Evolutionary conservation across 805 yeast species (phyloP).

Genomic region (Saturnispora serradocipensis): DNA sequence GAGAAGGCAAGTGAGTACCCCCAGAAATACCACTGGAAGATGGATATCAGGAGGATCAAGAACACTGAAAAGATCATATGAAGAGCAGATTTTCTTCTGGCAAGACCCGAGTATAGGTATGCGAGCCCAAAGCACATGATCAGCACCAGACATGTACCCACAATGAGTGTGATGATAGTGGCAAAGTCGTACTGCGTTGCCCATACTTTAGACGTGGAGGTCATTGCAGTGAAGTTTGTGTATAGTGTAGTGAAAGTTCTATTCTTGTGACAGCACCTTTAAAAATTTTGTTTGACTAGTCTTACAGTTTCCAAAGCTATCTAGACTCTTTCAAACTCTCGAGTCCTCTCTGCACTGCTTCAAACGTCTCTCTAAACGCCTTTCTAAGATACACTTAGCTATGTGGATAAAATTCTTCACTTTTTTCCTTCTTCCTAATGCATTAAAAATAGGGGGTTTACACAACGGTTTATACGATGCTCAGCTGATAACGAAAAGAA

Average conservation of each 20-base stretch:
- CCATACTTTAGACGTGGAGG: slow-evolving; percentile 8
- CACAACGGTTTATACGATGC: not conserved
- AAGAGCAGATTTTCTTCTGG: slow-evolving; percentile 82
- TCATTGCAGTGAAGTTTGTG: no score
- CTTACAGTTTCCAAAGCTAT: no score
- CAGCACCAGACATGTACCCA: slow-evolving; percentile 66
- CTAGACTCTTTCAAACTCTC: no score
- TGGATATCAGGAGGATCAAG: slow-evolving; percentile 37
- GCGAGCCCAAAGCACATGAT: slow-evolving; percentile 95
- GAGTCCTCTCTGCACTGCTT: no score
- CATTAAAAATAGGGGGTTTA: not conserved
- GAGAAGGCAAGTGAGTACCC: slow-evolving; percentile 92
- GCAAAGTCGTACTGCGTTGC: slow-evolving; percentile 33
- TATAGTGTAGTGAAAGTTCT: not conserved
- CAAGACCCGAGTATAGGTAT: slow-evolving; percentile 83
- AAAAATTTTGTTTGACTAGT: no score
- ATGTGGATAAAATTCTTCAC: not conserved
- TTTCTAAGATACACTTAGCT: no score
- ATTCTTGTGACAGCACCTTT: not conserved
- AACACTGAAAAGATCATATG: slow-evolving; percentile 77
- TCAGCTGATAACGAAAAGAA: not conserved
- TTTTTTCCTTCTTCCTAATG: not conserved
- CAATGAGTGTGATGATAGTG: slow-evolving; percentile 41
- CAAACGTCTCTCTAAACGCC: no score
- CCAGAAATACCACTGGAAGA: slow-evolving; percentile 96